Evolutionary conservation across 1,284 basidiomycete genomes (phyloP), one percentile per base, ranked within the genome.

Genomic region (Papiliotrema laurentii): DNA sequence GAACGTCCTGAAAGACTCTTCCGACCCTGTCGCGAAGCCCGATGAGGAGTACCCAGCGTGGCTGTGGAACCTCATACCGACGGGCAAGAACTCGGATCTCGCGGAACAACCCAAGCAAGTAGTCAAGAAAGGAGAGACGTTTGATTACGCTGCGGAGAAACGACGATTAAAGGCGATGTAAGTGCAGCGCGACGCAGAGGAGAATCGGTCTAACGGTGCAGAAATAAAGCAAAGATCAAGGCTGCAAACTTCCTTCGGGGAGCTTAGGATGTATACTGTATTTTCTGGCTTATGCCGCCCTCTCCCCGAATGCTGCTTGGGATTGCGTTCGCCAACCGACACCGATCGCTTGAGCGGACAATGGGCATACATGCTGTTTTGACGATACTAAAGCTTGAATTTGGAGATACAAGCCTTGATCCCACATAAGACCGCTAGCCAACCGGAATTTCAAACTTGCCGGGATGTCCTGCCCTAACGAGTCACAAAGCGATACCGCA

Each of bases 41-140:
- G 92, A 97, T 72, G 83, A 87, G 33, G 82, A 86, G 61, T 96
- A 97, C 71, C 92, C 92, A 1, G 68, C 80, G 4, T 96, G 92
- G 92, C 72, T 97, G 38, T 97, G 91, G 89, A 83, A 79, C 21
- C 68, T 92, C 37, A 74, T 89, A 31, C 68, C 66, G 27, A 55
- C 60, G 24, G 41, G 55, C 34, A 43, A 55, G 36, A 31, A 54
- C n/a, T 36, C 47, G 24, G 33, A 58, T 22, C 24, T 49, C 47
- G 45, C 44, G 25, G 39, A 44, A 43, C 52, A 55, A 19, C 26
- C 30, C 4, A 39, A 34, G 27, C 37, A 47, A 27, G 30, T 35
- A 33, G 18, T 25, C 11, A 33, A 18, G 9, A 16, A n/a, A 45
- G 60, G 55, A 22, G 35, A 42, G 37, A 43, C 5, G 24, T 56